Conservation (phyloP, 2,329 filamentous ascomycete genomes). For the Alternaria brassicae region DNA sequence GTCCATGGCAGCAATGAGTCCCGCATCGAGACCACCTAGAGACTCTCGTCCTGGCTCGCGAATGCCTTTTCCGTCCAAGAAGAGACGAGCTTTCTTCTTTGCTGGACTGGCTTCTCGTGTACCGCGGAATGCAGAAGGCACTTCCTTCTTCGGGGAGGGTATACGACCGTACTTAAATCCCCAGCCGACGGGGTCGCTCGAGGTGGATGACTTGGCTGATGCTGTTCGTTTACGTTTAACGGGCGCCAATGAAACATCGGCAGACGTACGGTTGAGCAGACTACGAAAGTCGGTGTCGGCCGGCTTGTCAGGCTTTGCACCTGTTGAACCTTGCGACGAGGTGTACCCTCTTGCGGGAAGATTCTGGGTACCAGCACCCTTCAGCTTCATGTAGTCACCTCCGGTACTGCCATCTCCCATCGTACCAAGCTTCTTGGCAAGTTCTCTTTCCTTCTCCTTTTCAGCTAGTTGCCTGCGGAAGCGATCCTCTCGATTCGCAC, state of each 20-base stretch:
- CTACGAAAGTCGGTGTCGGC: conserved; percentile 48
- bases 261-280: conserved; percentile 54
- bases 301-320: conserved; percentile 24
- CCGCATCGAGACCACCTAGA: conserved; percentile 45
- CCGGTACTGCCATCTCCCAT: conserved; percentile 69
- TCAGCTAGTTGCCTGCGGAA: conserved; percentile 69
- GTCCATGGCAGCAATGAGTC: conserved; percentile 48
- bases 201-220: conserved; percentile 40
- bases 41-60: conserved; percentile 59
- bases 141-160: conserved; percentile 45
- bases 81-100: conserved; percentile 59
- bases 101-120: conserved; percentile 47
- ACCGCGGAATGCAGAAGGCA: conserved; percentile 34
- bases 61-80: conserved; percentile 58
- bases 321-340: conserved; percentile 25
- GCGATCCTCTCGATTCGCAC: conserved; percentile 69
- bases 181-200: conserved; percentile 55
- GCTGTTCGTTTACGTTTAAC: conserved; percentile 53
- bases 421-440: conserved; percentile 71
- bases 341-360: conserved; percentile 28
- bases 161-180: conserved; percentile 52
- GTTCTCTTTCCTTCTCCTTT: conserved; percentile 74
- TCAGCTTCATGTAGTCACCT: conserved; percentile 70
- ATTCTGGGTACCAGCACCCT: conserved; percentile 27
- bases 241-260: conserved; percentile 52